Conservation (phyloP, 1,284 basidiomycete species). For the Trametes hirsuta region DNA sequence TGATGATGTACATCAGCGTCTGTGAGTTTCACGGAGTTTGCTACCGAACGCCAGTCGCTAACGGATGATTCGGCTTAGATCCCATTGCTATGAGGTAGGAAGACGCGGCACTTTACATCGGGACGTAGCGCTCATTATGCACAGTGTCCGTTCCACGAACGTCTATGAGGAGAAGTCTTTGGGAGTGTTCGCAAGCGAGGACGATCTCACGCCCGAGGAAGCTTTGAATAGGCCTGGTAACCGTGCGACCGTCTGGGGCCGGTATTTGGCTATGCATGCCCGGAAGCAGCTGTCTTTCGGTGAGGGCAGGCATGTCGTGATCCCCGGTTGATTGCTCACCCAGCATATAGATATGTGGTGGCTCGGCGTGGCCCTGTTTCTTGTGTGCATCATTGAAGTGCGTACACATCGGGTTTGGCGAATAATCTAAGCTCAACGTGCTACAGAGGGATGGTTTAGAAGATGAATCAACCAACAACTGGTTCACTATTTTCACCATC, state of each 20-base stretch:
- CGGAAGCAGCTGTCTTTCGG: slow-evolving; percentile 89
- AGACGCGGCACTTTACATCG: too few relatives aligned
- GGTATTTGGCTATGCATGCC: slow-evolving; percentile 81
- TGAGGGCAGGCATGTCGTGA: slow-evolving; percentile 33
- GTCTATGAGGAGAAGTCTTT: slow-evolving; percentile 94
- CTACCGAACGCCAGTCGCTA: background rate
- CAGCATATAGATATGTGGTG: slow-evolving; percentile 81
- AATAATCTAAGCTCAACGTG: background rate
- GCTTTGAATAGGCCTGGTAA: slow-evolving; percentile 49
- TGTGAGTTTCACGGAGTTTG: slow-evolving; percentile 29
- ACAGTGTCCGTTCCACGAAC: slow-evolving; percentile 90
- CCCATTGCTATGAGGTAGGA: slow-evolving; percentile 40
- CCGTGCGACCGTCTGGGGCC: slow-evolving; percentile 71
- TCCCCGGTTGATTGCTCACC: background rate
- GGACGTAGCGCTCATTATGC: background rate
- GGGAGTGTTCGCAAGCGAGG: slow-evolving; percentile 70
- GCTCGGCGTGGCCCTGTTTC: slow-evolving; percentile 76
- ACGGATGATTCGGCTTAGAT: slow-evolving; percentile 26
- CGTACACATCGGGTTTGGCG: background rate
- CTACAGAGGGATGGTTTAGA: slow-evolving; percentile 41
- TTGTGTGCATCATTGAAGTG: slow-evolving; percentile 88
- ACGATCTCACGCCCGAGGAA: slow-evolving; percentile 44
- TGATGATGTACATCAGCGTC: slow-evolving; percentile 58
- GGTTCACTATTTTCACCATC: slow-evolving; percentile 83
- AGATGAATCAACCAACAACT: slow-evolving; percentile 52